Conservation (phyloP, 2,329 filamentous ascomycete species). For the Sporothrix pallida region DNA sequence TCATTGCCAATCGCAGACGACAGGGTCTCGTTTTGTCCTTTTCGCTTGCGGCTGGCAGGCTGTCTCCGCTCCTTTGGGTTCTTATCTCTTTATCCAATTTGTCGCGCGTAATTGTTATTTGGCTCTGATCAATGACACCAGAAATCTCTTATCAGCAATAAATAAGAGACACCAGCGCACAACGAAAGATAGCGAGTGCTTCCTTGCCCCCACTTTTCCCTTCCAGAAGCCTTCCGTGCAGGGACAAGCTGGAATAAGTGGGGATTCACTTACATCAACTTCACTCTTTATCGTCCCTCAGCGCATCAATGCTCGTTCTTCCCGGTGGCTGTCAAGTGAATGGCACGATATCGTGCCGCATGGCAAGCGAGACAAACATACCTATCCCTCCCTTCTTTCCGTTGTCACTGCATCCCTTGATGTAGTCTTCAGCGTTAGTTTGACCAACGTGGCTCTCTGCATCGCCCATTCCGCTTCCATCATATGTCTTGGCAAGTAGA, state of each 20-base stretch:
- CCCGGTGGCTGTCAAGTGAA: neutral
- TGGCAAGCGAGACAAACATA: slow-evolving; percentile 14
- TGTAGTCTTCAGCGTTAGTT: neutral
- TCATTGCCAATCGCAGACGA: neutral
- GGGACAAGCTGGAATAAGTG: slow-evolving; percentile 15
- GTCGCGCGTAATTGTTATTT: slow-evolving; percentile 26
- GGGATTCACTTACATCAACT: neutral
- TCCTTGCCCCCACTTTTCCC: slow-evolving; percentile 8
- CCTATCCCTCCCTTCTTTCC: neutral
- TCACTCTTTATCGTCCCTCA: neutral
- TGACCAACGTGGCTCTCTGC: neutral
- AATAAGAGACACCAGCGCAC: neutral
- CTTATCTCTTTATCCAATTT: slow-evolving; percentile 27
- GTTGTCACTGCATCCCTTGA: neutral
- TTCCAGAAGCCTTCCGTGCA: slow-evolving; percentile 37
- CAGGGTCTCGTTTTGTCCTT: neutral
- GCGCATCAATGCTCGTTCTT: neutral
- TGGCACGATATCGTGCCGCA: slow-evolving; percentile 6
- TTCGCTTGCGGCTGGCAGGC: neutral
- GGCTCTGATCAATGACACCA: slow-evolving; percentile 4
- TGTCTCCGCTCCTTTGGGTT: neutral
- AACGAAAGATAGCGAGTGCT: slow-evolving; percentile 11
- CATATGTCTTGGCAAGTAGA: slow-evolving; percentile 16
- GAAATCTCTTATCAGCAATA: slow-evolving; percentile 31
- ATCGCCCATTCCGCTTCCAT: slow-evolving; percentile 4